Evolutionary conservation across 2,329 filamentous ascomycete species (phyloP), one percentile per base, ranked within the genome.

Genomic region (Pseudocercospora vitis): DNA sequence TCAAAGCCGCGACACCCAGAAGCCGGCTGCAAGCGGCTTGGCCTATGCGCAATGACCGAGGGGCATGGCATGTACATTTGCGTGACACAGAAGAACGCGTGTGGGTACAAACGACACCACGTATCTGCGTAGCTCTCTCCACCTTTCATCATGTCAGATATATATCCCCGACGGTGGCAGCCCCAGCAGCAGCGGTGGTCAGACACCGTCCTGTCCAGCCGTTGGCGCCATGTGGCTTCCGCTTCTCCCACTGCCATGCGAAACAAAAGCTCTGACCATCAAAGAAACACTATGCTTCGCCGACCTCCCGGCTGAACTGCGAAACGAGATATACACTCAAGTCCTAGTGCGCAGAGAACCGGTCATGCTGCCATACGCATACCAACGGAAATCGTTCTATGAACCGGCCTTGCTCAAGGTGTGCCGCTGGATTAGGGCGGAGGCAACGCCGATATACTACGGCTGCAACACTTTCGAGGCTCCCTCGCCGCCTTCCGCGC

Each of bases 381-480:
- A 60, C 37, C 52, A 60, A 16, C 14, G 14, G 12, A 31, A 45
- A 6, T 8, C 24, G 3, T 28, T 50, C 46, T 24, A 28, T 14
- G 57, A 59, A 39, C 59, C 59, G 2, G 46, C 59, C 4, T 39
- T 61, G 11, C 59, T 61, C 7, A 28, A 37, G 2, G 45, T 53
- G 1, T 55, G 29, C 12, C 49, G 44, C 40, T 46, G 45, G 29
- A 57, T 62, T 26, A 57, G 57, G 47, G 42, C 45, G 26, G 60
- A 62, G 56, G 60, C 58, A 18, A 49, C 52, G 2, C 53, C 60
- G 5, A 55, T 62, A 37, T 62, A 53, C 60, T 62, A 58, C 40
- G 58, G 55, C 45, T 47, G 50, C 53, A 62, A 62, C 48, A 57
- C 31, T 8, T 62, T 62, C 58, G 47, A 51, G 19, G 57, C 56